Evolutionary conservation across 768 basidiomycete genomes (phyloP).

Genomic region (Podaxis sp.): DNA sequence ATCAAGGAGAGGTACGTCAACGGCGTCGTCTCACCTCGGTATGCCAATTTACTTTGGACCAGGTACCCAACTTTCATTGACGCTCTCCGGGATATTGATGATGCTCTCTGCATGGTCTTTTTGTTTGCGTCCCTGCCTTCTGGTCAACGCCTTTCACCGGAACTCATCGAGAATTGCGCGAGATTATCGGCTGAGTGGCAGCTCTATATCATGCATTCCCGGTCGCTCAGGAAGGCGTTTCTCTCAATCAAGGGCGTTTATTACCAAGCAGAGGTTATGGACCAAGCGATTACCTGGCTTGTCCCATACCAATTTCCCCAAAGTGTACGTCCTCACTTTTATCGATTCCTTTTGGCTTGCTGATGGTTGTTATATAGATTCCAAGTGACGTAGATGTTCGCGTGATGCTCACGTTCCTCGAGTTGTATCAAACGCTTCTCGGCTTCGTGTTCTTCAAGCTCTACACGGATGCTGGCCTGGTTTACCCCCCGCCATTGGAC

Average conservation of each 20-base stretch:
- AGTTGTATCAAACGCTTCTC: constrained; percentile 94
- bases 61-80: constrained; percentile 98
- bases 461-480: constrained; percentile 89
- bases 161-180: constrained; percentile 86
- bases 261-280: constrained; percentile 94
- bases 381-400: constrained; percentile 95
- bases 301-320: constrained; percentile 98
- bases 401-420: constrained; percentile 96
- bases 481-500: constrained; percentile 95
- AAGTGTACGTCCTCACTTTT: constrained; percentile 47
- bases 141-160: constrained; percentile 73
- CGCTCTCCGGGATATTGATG: constrained; percentile 93
- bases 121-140: constrained; percentile 91
- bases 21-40: not conserved
- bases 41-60: not conserved
- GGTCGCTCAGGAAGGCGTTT: constrained; percentile 84
- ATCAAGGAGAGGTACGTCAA: constrained; percentile 86
- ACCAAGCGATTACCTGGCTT: constrained; percentile 91
- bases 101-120: constrained; percentile 92
- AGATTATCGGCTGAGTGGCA: constrained; percentile 95
- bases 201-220: constrained; percentile 87
- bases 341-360: constrained; percentile 1
- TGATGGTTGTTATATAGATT: constrained; percentile 45
- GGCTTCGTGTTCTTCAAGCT: constrained; percentile 97
- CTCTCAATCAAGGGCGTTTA: constrained; percentile 98